phyloP scores from a whole-genome alignment of 1,284 basidiomycete genomes.

The Ustilago vetiveriae region DNA sequence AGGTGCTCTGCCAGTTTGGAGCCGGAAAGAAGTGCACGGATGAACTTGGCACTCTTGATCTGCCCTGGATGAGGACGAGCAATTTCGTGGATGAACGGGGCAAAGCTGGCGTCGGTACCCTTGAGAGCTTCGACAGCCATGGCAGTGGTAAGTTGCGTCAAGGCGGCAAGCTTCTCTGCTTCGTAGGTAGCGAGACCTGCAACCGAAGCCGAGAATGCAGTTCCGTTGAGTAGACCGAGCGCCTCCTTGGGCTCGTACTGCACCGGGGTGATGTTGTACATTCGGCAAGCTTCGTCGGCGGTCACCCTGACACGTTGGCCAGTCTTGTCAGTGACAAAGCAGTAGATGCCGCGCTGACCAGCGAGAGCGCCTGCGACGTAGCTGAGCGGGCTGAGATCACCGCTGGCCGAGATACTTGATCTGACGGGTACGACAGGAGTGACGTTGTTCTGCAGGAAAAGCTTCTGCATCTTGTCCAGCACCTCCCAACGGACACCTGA shows the following conservation, averaged over 20 bases:
- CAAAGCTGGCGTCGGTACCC: slow-evolving; percentile 55
- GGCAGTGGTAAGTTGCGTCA: slow-evolving; percentile 81
- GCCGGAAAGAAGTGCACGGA: slow-evolving; percentile 71
- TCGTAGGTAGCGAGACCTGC: slow-evolving; percentile 74
- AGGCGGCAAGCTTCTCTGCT: slow-evolving; percentile 76
- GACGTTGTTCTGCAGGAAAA: slow-evolving; percentile 77
- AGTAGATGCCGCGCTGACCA: slow-evolving; percentile 53
- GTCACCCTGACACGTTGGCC: slow-evolving; percentile 45
- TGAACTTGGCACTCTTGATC: slow-evolving; percentile 67
- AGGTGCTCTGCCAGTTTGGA: slow-evolving; percentile 75
- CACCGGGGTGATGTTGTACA: slow-evolving; percentile 76
- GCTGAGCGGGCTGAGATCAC: slow-evolving; percentile 69
- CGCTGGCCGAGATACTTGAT: slow-evolving; percentile 82
- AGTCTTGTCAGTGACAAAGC: slow-evolving; percentile 33
- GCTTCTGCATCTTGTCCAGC: slow-evolving; percentile 78
- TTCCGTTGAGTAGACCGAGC: slow-evolving; percentile 74
- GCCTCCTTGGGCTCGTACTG: slow-evolving; percentile 82
- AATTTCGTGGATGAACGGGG: slow-evolving; percentile 77
- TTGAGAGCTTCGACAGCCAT: slow-evolving; percentile 78
- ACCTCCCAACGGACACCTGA: slow-evolving; percentile 84
- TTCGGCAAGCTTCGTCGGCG: slow-evolving; percentile 39
- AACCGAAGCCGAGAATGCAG: slow-evolving; percentile 76
- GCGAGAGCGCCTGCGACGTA: slow-evolving; percentile 75
- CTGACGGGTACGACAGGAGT: slow-evolving; percentile 85
- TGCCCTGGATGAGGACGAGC: slow-evolving; percentile 88